A percentile compares a stretch with the other conserved stretches of the same genome.
Conservation (phyloP, 2,329 filamentous ascomycete genomes). For the Dothiorella sarmentorum region DNA sequence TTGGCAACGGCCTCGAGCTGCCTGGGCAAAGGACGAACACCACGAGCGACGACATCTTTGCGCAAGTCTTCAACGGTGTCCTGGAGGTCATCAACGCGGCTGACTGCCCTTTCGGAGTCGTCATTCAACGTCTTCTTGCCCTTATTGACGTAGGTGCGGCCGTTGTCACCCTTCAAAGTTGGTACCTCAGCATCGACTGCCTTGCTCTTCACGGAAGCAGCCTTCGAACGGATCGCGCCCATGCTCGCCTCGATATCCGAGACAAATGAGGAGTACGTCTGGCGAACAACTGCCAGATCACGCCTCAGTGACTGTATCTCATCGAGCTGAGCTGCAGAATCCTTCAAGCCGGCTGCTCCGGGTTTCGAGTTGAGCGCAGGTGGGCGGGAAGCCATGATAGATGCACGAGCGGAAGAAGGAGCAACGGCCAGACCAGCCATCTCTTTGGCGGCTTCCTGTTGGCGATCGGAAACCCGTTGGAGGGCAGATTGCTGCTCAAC, state of each 20-base stretch:
- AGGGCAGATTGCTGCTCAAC: slow-evolving; percentile 79
- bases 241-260: slow-evolving; percentile 86
- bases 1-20: slow-evolving; percentile 87
- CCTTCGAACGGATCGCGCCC: slow-evolving; percentile 77
- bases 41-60: slow-evolving; percentile 91
- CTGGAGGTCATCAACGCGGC: slow-evolving; percentile 93
- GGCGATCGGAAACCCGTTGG: slow-evolving; percentile 82
- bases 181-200: slow-evolving; percentile 70
- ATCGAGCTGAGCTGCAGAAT: slow-evolving; percentile 60
- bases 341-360: slow-evolving; percentile 25
- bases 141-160: slow-evolving; percentile 76
- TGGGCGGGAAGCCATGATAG: slow-evolving; percentile 30
- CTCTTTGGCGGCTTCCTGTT: slow-evolving; percentile 85
- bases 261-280: slow-evolving; percentile 90
- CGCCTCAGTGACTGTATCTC: slow-evolving; percentile 81
- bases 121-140: slow-evolving; percentile 84
- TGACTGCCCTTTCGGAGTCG: slow-evolving; percentile 87
- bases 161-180: slow-evolving; percentile 70
- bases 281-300: slow-evolving; percentile 85
- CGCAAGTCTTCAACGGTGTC: slow-evolving; percentile 94
- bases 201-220: slow-evolving; percentile 71
- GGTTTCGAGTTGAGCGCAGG: slow-evolving; percentile 24
- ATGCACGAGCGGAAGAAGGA: slow-evolving; percentile 31
- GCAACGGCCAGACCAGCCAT: slow-evolving; percentile 64
- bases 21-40: slow-evolving; percentile 83